Percentiles rank a stretch among this genome's conserved stretches.
These are phyloP conservation scores for Ceraceosorus guamensis DNA, from an alignment of 1,284 basidiomycete species.

Conservation along the genomic window DNA sequence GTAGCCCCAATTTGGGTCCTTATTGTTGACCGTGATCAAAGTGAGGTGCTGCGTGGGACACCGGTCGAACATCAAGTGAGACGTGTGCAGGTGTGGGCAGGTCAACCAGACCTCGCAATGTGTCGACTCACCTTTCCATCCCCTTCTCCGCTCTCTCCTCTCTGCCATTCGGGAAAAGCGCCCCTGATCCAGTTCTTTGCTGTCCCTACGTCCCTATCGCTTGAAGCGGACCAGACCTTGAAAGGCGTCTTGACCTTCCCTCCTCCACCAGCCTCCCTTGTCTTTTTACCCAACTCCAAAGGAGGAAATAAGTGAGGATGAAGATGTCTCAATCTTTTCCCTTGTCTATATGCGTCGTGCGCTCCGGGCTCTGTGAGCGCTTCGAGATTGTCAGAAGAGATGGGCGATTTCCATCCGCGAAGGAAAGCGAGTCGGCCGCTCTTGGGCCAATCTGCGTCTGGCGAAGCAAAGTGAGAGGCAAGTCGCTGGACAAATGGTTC, in stretches of 20 bases:
- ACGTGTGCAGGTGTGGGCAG: slow-evolving; percentile 50
- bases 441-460: slow-evolving; percentile 23
- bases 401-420: slow-evolving; percentile 47
- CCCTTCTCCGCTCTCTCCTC: slow-evolving; percentile 49
- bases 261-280: neutral
- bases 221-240: slow-evolving; percentile 50
- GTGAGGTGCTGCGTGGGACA: neutral
- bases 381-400: slow-evolving; percentile 67
- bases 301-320: slow-evolving; percentile 49
- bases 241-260: slow-evolving; percentile 12
- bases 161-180: slow-evolving; percentile 50
- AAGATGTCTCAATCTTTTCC: slow-evolving; percentile 46
- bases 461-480: slow-evolving; percentile 12
- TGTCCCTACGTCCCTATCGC: slow-evolving; percentile 49
- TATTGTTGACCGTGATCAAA: neutral
- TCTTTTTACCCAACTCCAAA: slow-evolving; percentile 13
- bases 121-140: slow-evolving; percentile 40
- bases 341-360: slow-evolving; percentile 48
- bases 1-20: slow-evolving; percentile 48
- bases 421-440: slow-evolving; percentile 47
- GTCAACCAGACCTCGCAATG: neutral
- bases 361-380: slow-evolving; percentile 54
- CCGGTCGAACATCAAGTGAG: slow-evolving; percentile 43
- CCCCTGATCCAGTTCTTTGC: slow-evolving; percentile 50
- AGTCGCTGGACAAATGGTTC: slow-evolving; percentile 49